Base-by-base conservation (phyloP, 148 eudicot genomes). In the Chenopodium quinoa region DNA sequence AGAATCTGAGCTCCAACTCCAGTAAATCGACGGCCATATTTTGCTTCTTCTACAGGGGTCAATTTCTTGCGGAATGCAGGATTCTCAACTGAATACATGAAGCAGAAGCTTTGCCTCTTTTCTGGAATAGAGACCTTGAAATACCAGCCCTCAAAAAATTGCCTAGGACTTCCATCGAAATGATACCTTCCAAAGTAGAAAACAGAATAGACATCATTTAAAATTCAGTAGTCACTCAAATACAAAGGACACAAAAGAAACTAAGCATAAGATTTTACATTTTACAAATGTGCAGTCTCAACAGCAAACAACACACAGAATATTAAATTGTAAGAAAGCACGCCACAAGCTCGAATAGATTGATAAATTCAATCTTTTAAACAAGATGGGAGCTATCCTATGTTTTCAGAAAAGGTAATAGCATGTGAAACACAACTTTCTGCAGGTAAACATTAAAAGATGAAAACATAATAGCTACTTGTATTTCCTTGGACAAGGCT, bases 81-180 rank as follows among this genome's bases (percentile, higher is more conserved):
- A 88, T 89, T 95, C 85, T 95, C 97, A 25, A 92, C 88, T 63
- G 99, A 92, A 84, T 95, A 95, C 95, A 95, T 95, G 83, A 95
- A 93, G 84, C 99, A 95, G 84, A 95, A 95, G 85, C 93, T 95
- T 83, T 95, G 99, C 85, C 88, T 95, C 79, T 86, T 83, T 78
- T 92, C 94, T 64, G 97, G 99, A 81, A 95, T 93, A 62, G 93
- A 90, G 22, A 95, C 97, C 88, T 95, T 95, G 76, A 95, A 95
- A 92, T 93, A 95, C 99, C 99, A 95, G 22, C 99, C 99, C 89
- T 95, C 99, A 75, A 95, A 95, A 83, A 95, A 95, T 73, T 86
- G 92, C 32, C 97, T 85, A 12, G 86, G 78, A 58, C 82, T 95
- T 83, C 99, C 94, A 84, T 93, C 97, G 79, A 90, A 93, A 88